Percentiles rank a stretch among this genome's conserved stretches.
Evolutionary conservation across 495 filamentous ascomycete species (phyloP).

Genomic region (Xylona heveae): DNA sequence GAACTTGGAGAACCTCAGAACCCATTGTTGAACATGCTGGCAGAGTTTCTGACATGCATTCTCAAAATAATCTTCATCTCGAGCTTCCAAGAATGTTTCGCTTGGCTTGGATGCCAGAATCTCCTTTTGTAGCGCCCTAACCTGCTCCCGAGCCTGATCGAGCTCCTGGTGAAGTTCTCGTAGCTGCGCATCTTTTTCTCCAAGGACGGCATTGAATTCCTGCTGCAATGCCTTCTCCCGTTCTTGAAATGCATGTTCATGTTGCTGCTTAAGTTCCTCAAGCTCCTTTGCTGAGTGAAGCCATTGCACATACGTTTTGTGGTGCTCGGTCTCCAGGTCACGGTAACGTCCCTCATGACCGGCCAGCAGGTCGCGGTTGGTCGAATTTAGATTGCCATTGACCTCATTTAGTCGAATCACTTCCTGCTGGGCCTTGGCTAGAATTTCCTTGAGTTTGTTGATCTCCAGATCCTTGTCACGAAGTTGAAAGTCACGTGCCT

Average conservation of each 20-base stretch:
- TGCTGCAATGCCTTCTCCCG: conserved; percentile 40
- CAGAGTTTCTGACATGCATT: conserved; percentile 84
- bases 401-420: conserved; percentile 48
- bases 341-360: conserved; percentile 42
- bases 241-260: conserved; percentile 33
- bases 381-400: conserved; percentile 49
- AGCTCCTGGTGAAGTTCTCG: conserved; percentile 55
- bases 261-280: conserved; percentile 19
- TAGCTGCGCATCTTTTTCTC: conserved; percentile 62
- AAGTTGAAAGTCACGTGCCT: conserved; percentile 31
- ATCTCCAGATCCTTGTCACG: conserved; percentile 54
- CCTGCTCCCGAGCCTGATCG: conserved; percentile 52
- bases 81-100: conserved; percentile 54
- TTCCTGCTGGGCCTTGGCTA: conserved; percentile 62
- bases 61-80: conserved; percentile 88
- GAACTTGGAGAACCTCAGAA: conserved; percentile 87
- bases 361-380: conserved; percentile 42
- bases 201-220: conserved; percentile 35
- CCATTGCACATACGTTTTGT: conserved; percentile 27
- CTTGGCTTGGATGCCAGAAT: conserved; percentile 44
- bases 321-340: conserved; percentile 33
- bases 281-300: conserved; percentile 28
- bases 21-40: conserved; percentile 87
- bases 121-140: conserved; percentile 63
- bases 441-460: conserved; percentile 49